These are phyloP conservation scores for Fusarium subtropicale DNA, from an alignment of 2,329 filamentous ascomycete genomes.

Conservation along the genomic window DNA sequence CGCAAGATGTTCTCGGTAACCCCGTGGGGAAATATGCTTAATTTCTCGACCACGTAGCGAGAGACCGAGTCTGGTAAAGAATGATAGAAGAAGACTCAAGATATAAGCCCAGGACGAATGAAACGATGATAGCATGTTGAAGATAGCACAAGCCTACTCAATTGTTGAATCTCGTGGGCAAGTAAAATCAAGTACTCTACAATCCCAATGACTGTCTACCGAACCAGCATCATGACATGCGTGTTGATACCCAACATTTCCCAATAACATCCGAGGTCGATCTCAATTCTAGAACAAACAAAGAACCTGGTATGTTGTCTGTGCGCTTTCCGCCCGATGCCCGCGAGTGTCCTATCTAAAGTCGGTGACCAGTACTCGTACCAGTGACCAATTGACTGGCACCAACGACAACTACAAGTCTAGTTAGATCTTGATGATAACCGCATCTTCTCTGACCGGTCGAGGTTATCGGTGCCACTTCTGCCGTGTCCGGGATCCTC, in stretches of 20 bases:
- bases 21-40: background rate
- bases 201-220: too few species aligned
- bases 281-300: background rate
- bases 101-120: too few species aligned
- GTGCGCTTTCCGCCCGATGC: background rate
- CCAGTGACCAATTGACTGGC: background rate
- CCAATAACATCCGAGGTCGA: background rate
- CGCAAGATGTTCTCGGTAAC: background rate
- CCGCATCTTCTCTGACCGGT: background rate
- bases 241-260: background rate
- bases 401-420: background rate
- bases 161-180: too few species aligned
- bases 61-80: background rate
- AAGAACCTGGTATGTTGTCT: background rate
- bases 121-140: too few species aligned
- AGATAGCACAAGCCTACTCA: too few species aligned
- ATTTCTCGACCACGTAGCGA: background rate
- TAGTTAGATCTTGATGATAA: background rate
- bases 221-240: background rate
- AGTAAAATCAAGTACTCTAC: too few species aligned
- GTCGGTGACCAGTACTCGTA: background rate
- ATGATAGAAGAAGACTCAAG: background rate
- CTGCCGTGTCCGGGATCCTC: background rate
- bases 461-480: slow-evolving; percentile 17
- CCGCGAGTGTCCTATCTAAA: background rate